Base-by-base conservation (phyloP, 2,329 filamentous ascomycete species). In the Chalaropsis ovoidea region DNA sequence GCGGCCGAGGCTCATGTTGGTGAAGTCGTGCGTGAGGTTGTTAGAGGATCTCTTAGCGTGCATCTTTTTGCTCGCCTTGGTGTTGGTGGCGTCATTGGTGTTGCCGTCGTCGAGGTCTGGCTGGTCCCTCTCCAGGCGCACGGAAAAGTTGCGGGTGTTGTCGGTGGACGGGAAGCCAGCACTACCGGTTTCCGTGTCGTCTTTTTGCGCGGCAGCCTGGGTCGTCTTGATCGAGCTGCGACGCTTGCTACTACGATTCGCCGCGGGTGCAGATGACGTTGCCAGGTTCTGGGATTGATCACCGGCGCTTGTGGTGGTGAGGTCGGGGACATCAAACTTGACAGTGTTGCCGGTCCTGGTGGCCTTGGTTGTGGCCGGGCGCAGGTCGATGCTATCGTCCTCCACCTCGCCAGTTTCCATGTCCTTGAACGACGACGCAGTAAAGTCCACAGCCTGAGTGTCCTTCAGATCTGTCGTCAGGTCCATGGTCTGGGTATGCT, bases 401-500 rank as follows among this genome's bases (percentile, higher is more conserved):
- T 69, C 67, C 13, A 65, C 62, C 49, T 68, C 67, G 24, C 65
- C 62, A n/a, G 66, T 67, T 39, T 66, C 68, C 65, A 68, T 61
- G 3, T 68, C 67, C n/a, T 63, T 67, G 58, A 65, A 65, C 65
- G 72, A 71, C 56, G 70, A 70, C 39, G 72, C 72, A 1, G 72
- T 72, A 6, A 75, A 65, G 56, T 75, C 71, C 10, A 70, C 63
- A 27, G n/a, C 58, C 15, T 71, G 71, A 62, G 72, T 61, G 13
- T 73, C 72, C 1, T 74, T 74, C 61, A 65, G 93, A 92, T 6
- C 84, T 92, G 24, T 87, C 91, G 1, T 85, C 91, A 1, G 96
- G 91, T 73, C 86, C 93, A 63, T 97, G 93, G 93, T 97, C 92
- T 92, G 94, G 96, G 75, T 83, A 85, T 19, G 89, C 88, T 65